phyloP scores from a whole-genome alignment of 768 basidiomycete genomes.

The Lepiota brunneoincarnata region DNA sequence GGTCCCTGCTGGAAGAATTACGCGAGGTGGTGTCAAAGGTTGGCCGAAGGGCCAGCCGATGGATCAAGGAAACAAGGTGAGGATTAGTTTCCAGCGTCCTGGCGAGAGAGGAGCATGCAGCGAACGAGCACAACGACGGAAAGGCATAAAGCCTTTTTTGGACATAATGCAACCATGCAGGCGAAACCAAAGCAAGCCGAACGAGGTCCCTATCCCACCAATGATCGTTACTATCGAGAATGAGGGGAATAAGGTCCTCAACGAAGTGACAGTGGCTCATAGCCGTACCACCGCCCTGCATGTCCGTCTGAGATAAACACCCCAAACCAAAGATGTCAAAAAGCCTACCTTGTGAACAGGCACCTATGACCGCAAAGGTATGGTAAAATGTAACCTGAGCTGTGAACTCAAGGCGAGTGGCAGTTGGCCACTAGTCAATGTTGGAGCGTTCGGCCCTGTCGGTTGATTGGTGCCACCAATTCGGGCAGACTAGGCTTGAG shows the following conservation, averaged over 20 bases:
- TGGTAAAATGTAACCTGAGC: too few relatives aligned
- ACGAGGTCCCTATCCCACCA: slow-evolving; percentile 56
- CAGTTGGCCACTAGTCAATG: too few relatives aligned
- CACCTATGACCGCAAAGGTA: too few relatives aligned
- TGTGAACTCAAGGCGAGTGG: too few relatives aligned
- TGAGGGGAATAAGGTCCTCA: slow-evolving; percentile 51
- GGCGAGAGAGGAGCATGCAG: slow-evolving; percentile 38
- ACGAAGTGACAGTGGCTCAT: slow-evolving; percentile 28
- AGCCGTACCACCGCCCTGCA: neutral
- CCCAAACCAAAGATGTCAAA: too few relatives aligned
- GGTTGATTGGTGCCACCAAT: too few relatives aligned
- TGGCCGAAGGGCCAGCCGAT: slow-evolving; percentile 41
- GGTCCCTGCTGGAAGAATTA: slow-evolving; percentile 11
- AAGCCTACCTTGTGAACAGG: too few relatives aligned
- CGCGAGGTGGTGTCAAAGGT: slow-evolving; percentile 10
- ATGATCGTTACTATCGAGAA: slow-evolving; percentile 45
- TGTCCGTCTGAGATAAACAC: neutral
- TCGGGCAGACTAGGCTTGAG: too few relatives aligned
- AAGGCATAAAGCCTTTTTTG: slow-evolving; percentile 43
- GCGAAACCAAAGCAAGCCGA: slow-evolving; percentile 48
- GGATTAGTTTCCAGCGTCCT: slow-evolving; percentile 37
- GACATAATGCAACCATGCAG: slow-evolving; percentile 42
- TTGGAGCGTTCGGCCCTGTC: too few relatives aligned
- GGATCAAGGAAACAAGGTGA: slow-evolving; percentile 32
- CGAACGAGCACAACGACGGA: slow-evolving; percentile 40